These are phyloP conservation scores for Apiotrichum gracile DNA, from an alignment of 1,284 basidiomycete species.

Conservation along the genomic window DNA sequence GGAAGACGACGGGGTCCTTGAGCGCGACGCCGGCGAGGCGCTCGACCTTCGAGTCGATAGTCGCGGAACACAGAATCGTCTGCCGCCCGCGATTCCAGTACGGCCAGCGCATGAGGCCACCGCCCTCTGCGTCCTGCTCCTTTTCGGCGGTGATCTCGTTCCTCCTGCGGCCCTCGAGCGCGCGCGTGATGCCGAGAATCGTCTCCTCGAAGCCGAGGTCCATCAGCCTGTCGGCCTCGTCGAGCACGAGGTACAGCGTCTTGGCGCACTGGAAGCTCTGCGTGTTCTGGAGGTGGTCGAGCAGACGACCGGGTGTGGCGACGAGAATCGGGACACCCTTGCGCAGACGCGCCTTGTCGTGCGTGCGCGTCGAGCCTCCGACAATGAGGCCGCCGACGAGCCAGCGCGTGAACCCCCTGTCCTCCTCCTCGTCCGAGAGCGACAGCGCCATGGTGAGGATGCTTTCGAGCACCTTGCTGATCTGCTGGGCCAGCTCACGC, in stretches of 20 bases:
- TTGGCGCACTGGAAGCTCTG: constrained; percentile 85
- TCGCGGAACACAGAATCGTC: constrained; percentile 93
- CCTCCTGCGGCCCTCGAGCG: constrained; percentile 70
- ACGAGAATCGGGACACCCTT: constrained; percentile 70
- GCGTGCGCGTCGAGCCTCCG: constrained; percentile 65
- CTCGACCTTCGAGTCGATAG: constrained; percentile 90
- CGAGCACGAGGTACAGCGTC: constrained; percentile 90
- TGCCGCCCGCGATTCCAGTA: constrained; percentile 71
- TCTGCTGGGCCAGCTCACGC: constrained; percentile 90
- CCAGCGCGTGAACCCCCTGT: constrained; percentile 72
- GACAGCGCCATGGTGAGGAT: constrained; percentile 67
- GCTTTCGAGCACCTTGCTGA: constrained; percentile 63
- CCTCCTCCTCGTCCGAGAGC: constrained; percentile 27
- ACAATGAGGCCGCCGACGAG: constrained; percentile 87
- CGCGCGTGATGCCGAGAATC: constrained; percentile 73
- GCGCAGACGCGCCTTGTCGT: constrained; percentile 66
- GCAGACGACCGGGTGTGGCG: constrained; percentile 62
- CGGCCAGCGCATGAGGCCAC: constrained; percentile 46
- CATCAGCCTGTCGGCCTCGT: constrained; percentile 89
- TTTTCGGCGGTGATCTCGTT: constrained; percentile 66
- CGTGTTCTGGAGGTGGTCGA: constrained; percentile 76
- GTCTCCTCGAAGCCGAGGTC: constrained; percentile 63
- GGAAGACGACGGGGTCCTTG: constrained; percentile 50
- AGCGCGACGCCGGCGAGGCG: constrained; percentile 81
- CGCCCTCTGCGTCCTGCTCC: constrained; percentile 56